phyloP scores from a whole-genome alignment of 2,329 filamentous ascomycete genomes.

The Apiospora saccharicola region DNA sequence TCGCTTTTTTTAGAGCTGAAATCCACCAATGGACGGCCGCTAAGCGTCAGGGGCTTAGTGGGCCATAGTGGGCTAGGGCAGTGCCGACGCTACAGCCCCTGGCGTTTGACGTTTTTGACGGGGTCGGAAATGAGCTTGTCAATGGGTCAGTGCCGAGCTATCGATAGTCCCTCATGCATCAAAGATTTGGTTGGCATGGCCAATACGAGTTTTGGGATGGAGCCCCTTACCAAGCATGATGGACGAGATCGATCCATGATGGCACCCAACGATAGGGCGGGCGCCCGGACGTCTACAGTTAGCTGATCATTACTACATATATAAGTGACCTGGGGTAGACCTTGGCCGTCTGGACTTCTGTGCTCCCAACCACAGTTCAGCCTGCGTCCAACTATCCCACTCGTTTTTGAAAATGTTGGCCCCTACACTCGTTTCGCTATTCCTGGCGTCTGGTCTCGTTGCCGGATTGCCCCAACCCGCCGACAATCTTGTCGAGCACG shows the following conservation, averaged over 20 bases:
- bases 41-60: background rate
- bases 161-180: background rate
- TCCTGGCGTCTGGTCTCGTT: background rate
- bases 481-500: slow-evolving; percentile 8
- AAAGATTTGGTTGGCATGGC: background rate
- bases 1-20: background rate
- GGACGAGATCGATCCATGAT: slow-evolving; percentile 14
- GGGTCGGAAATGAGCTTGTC: background rate
- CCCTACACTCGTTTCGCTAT: background rate
- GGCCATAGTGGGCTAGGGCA: background rate
- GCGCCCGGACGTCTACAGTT: too few relatives aligned
- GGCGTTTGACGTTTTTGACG: background rate
- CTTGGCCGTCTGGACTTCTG: background rate
- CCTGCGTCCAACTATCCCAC: background rate
- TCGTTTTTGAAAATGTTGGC: background rate
- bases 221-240: background rate
- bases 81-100: background rate
- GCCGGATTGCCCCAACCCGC: background rate
- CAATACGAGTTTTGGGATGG: background rate
- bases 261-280: background rate
- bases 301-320: background rate
- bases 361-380: background rate
- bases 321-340: background rate
- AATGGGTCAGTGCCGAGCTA: slow-evolving; percentile 1
- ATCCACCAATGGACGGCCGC: background rate